Evolutionary conservation across 805 yeast species (phyloP).

Genomic region (Candida schatavii): DNA sequence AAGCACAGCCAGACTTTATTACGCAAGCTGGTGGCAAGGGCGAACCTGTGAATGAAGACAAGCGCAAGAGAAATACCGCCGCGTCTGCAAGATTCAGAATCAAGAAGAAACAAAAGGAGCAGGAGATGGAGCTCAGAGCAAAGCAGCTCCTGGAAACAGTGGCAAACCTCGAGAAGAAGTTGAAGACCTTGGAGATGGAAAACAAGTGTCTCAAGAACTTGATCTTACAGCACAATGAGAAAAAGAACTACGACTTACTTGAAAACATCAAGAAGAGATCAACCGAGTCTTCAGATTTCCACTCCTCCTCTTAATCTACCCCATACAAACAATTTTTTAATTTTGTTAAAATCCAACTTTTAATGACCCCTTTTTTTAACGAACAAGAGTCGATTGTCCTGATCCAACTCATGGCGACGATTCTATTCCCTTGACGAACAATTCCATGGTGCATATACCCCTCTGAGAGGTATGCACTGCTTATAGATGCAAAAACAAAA

Average conservation of each 20-base stretch:
- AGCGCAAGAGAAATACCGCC: conserved; percentile 84
- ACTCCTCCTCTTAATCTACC: conserved; percentile 25
- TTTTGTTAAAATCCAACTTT: conserved; percentile 30
- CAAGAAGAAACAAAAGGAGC: conserved; percentile 89
- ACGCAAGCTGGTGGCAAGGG: no score
- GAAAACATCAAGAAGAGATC: conserved; percentile 52
- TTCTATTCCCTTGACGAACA: not conserved
- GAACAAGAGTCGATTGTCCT: conserved; percentile 2
- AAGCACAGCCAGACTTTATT: conserved; percentile 3
- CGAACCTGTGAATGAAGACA: conserved; percentile 49
- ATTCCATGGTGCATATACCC: no score
- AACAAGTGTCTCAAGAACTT: conserved; percentile 79
- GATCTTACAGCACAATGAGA: conserved; percentile 75
- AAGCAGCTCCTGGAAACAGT: conserved; percentile 71
- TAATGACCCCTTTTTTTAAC: conserved; percentile 17
- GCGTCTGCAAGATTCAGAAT: conserved; percentile 93
- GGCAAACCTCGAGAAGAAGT: conserved; percentile 61
- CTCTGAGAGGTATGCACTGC: no score
- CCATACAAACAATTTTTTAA: conserved; percentile 8
- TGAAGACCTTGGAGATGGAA: conserved; percentile 90
- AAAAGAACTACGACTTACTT: conserved; percentile 50
- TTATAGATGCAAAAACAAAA: not conserved
- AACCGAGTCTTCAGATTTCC: conserved; percentile 23
- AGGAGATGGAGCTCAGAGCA: conserved; percentile 78
- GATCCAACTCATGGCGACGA: conserved; percentile 17